Conservation (phyloP, 202 grass and related monocot species). For the Brachypodium distachyon region DNA sequence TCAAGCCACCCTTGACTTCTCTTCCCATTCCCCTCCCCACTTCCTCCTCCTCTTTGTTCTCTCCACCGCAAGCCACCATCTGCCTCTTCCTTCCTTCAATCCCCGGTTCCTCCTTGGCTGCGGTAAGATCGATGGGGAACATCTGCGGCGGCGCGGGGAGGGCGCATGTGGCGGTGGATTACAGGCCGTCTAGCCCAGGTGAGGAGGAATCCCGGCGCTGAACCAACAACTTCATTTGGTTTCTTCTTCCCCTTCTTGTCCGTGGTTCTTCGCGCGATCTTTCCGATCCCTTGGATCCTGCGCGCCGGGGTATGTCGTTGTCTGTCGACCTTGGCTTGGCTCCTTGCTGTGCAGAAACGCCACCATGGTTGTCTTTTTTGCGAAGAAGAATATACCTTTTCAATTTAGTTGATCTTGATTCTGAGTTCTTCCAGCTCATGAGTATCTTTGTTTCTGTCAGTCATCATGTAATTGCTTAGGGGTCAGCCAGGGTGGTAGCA, state of each 20-base stretch:
- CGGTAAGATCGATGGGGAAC: constrained; percentile 40
- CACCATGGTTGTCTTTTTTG: background rate
- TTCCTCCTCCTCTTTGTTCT: background rate
- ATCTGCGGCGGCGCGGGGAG: constrained; percentile 32
- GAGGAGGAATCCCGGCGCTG: too few species aligned
- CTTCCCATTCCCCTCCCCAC: background rate
- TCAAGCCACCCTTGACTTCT: constrained; percentile 18
- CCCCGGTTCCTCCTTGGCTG: background rate
- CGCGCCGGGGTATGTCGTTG: background rate
- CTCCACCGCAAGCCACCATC: background rate
- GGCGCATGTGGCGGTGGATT: constrained; percentile 30
- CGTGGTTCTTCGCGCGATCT: background rate
- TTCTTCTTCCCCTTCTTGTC: background rate
- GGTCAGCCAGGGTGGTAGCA: too few species aligned
- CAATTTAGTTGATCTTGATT: too few species aligned
- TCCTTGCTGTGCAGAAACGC: background rate
- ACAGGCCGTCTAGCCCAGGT: constrained; percentile 40
- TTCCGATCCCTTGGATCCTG: background rate
- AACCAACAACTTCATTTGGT: background rate
- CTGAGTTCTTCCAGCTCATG: too few species aligned
- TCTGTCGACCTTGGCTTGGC: too few species aligned
- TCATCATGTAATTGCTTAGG: too few species aligned
- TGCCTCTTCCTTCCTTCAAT: background rate
- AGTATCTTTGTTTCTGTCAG: too few species aligned
- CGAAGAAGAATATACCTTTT: too few species aligned